Evolutionary conservation across 768 basidiomycete genomes (phyloP).

Genomic region (Rhodotorula graminis): DNA sequence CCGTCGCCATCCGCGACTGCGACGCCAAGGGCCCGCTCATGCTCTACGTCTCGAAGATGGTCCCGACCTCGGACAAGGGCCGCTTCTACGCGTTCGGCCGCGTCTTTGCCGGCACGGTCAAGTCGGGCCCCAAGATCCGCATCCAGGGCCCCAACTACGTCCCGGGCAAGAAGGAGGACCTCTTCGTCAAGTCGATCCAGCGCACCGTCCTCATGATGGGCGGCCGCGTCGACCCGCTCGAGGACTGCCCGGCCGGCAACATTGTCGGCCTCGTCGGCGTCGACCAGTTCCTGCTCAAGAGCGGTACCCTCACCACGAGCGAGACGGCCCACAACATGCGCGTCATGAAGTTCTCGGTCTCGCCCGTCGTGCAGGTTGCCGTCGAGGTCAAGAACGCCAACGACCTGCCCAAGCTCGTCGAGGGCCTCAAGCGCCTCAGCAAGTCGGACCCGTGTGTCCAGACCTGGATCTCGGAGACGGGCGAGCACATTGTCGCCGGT

Average conservation of each 20-base stretch:
- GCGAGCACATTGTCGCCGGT: constrained; percentile 98
- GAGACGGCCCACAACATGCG: constrained; percentile 99
- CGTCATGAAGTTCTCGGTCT: constrained; percentile 99
- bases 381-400: constrained; percentile 99
- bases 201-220: constrained; percentile 99
- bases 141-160: constrained; percentile 99
- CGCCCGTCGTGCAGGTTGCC: constrained; percentile 96
- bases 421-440: constrained; percentile 99
- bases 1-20: constrained; percentile 96
- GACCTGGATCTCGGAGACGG: constrained; percentile 82
- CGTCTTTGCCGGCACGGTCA: constrained; percentile 98
- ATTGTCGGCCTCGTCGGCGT: constrained; percentile 99
- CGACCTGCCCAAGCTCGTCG: constrained; percentile 98
- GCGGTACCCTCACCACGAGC: constrained; percentile 91
- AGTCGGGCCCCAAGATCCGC: constrained; percentile 94
- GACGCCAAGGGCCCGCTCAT: constrained; percentile 94
- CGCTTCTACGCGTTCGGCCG: constrained; percentile 99
- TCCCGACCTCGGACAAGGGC: constrained; percentile 96
- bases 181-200: constrained; percentile 96
- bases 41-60: constrained; percentile 99
- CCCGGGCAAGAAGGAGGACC: constrained; percentile 97
- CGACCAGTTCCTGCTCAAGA: constrained; percentile 99
- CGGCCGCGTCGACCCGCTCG: constrained; percentile 94
- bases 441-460: constrained; percentile 99
- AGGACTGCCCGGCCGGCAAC: constrained; percentile 98